Conservation (phyloP, 371 early-diverging fungal species). For the Chytridium lagenaria region DNA sequence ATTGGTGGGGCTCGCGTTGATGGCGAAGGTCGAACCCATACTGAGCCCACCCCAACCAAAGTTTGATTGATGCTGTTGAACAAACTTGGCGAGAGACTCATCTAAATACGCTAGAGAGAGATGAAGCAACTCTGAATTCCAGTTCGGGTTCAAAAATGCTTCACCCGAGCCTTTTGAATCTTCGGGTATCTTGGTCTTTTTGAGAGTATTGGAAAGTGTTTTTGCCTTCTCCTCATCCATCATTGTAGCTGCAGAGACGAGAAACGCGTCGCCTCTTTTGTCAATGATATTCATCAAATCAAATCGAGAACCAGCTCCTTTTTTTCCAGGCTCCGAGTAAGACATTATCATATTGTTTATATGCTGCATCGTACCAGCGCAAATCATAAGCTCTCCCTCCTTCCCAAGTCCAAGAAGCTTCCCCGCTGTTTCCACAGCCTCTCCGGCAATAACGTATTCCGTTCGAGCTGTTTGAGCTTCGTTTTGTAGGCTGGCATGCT, state of each 20-base stretch:
- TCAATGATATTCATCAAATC: not conserved
- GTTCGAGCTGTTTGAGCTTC: conserved; percentile 2
- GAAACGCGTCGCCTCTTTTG: not conserved
- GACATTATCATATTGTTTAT: not conserved
- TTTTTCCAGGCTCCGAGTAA: not conserved
- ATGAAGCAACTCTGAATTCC: not conserved
- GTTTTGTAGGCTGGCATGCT: not conserved
- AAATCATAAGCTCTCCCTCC: conserved; percentile 23
- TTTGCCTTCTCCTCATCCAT: not conserved
- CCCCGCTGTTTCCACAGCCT: conserved; percentile 23
- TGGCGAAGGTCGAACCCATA: not conserved
- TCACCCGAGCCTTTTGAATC: not conserved
- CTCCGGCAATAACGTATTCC: conserved; percentile 36
- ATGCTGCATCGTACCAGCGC: not conserved
- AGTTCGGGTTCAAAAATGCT: not conserved
- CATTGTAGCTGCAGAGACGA: not conserved
- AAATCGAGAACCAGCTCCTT: not conserved
- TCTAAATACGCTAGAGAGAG: conserved; percentile 11
- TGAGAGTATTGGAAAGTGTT: not conserved
- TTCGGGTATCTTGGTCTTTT: not conserved
- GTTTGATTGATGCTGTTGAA: not conserved
- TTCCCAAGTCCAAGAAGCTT: conserved; percentile 15
- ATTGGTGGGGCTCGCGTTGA: not conserved
- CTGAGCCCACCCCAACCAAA: not conserved
- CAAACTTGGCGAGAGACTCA: conserved; percentile 11